phyloP scores from a whole-genome alignment of 192 early-diverging fungal genomes.

The Umbelopsis sp. region DNA sequence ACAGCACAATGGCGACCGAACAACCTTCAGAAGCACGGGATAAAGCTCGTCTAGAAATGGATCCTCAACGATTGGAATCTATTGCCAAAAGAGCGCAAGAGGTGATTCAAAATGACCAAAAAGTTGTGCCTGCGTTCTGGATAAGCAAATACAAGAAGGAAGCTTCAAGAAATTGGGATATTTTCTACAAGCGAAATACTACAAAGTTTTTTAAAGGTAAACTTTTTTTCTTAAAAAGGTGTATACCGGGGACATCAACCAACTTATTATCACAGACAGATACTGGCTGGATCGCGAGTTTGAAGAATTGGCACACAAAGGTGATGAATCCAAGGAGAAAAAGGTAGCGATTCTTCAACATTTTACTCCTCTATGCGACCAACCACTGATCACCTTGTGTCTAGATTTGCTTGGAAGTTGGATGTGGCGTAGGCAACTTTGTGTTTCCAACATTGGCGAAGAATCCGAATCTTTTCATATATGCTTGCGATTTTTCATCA shows the following conservation, averaged over 20 bases:
- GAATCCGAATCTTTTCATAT: slow-evolving; percentile 80
- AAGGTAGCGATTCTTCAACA: slow-evolving; percentile 14
- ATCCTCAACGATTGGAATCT: slow-evolving; percentile 35
- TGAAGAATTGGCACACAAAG: slow-evolving; percentile 63
- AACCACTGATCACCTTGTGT: background rate
- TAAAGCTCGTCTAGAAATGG: slow-evolving; percentile 43
- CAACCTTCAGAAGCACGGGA: slow-evolving; percentile 21
- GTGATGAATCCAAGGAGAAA: slow-evolving; percentile 14
- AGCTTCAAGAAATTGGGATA: slow-evolving; percentile 80
- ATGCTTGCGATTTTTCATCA: slow-evolving; percentile 93
- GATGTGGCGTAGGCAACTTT: slow-evolving; percentile 98
- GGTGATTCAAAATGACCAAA: slow-evolving; percentile 64
- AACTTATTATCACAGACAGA: slow-evolving; percentile 56
- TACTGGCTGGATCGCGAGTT: slow-evolving; percentile 98
- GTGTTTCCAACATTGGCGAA: slow-evolving; percentile 90
- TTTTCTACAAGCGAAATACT: slow-evolving; percentile 84
- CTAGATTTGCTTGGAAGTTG: slow-evolving; percentile 76
- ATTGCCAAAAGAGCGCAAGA: slow-evolving; percentile 60
- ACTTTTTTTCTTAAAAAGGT: background rate
- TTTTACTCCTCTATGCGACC: no score
- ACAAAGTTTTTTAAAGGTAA: slow-evolving; percentile 91
- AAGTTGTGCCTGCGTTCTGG: slow-evolving; percentile 73
- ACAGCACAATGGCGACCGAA: background rate
- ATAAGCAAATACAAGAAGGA: slow-evolving; percentile 79
- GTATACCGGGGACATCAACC: background rate